These are phyloP conservation scores for Monosporascus sp. DNA, from an alignment of 2,329 filamentous ascomycete species.

Conservation along the genomic window DNA sequence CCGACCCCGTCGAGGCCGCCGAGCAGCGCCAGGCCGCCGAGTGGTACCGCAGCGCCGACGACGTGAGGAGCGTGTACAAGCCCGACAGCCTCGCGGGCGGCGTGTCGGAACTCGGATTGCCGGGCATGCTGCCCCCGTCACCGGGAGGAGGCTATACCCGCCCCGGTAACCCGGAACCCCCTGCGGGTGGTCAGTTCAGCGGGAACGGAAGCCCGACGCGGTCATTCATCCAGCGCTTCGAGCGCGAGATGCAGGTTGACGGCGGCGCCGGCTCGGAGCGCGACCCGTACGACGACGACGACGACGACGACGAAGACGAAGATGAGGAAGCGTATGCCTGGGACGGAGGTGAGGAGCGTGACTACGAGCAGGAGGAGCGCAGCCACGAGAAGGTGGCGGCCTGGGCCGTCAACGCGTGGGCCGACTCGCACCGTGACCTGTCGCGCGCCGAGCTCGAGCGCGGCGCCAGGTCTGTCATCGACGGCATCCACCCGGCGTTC, in stretches of 20 bases:
- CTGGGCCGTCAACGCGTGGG: slow-evolving; percentile 16
- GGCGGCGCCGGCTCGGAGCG: background rate
- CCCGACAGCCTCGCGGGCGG: slow-evolving; percentile 18
- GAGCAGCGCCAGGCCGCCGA: slow-evolving; percentile 13
- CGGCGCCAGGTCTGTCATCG: slow-evolving; percentile 12
- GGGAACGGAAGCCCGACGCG: slow-evolving; percentile 2
- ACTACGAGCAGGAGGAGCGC: slow-evolving; percentile 10
- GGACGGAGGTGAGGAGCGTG: slow-evolving; percentile 7
- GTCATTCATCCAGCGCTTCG: slow-evolving; percentile 12
- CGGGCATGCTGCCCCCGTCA: background rate
- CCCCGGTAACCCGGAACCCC: slow-evolving; percentile 2
- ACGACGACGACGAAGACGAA: background rate
- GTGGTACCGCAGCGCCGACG: slow-evolving; percentile 1
- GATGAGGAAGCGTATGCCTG: background rate
- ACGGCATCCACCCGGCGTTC: slow-evolving; percentile 21
- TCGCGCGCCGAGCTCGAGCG: slow-evolving; percentile 6
- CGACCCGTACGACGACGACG: slow-evolving; percentile 8
- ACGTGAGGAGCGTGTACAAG: slow-evolving; percentile 18
- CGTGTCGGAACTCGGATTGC: slow-evolving; percentile 5
- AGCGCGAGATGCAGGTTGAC: slow-evolving; percentile 3
- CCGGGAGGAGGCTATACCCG: background rate
- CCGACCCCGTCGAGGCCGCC: slow-evolving; percentile 12
- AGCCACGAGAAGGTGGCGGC: slow-evolving; percentile 15
- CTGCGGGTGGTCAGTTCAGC: background rate
- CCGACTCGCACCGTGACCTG: background rate